Percentiles rank a stretch among this genome's conserved stretches.
Evolutionary conservation across 2,329 filamentous ascomycete species (phyloP).

Genomic region (Chaetomiaceae sp.): DNA sequence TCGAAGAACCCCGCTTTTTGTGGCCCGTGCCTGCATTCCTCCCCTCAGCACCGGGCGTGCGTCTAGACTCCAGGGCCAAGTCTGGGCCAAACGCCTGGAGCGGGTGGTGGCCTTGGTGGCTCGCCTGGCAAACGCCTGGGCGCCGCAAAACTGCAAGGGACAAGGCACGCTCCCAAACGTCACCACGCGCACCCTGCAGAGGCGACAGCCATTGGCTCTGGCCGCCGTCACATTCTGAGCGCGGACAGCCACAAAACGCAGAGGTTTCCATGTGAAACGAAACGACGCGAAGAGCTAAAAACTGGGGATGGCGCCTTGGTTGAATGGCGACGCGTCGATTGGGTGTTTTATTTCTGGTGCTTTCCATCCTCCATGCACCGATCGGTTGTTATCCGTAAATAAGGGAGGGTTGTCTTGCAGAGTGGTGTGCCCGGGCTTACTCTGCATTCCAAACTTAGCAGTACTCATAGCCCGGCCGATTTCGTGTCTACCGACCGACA

Average conservation of each 20-base stretch:
- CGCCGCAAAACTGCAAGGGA: conserved; percentile 25
- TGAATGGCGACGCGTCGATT: not conserved
- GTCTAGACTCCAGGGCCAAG: not conserved
- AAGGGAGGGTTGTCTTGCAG: too few relatives aligned
- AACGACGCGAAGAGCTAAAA: too few relatives aligned
- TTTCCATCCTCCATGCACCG: too few relatives aligned
- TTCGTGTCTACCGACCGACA: too few relatives aligned
- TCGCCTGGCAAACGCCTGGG: conserved; percentile 7
- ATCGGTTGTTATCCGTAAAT: too few relatives aligned
- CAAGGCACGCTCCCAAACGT: conserved; percentile 2
- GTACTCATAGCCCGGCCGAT: too few relatives aligned
- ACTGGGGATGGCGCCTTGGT: too few relatives aligned
- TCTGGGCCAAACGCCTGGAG: conserved; percentile 7
- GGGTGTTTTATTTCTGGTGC: too few relatives aligned
- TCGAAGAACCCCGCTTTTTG: conserved; percentile 9
- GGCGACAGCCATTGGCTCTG: conserved; percentile 10
- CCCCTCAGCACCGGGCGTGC: conserved; percentile 7
- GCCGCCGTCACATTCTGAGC: not conserved
- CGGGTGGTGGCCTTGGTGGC: too few relatives aligned
- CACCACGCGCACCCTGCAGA: not conserved
- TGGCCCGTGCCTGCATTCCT: not conserved
- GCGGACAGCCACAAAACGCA: conserved; percentile 13
- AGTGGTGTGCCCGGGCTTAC: too few relatives aligned
- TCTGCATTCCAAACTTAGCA: too few relatives aligned
- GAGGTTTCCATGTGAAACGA: conserved; percentile 18